Conservation (phyloP, 2,329 filamentous ascomycete species). For the Harringtonia lauricola region DNA sequence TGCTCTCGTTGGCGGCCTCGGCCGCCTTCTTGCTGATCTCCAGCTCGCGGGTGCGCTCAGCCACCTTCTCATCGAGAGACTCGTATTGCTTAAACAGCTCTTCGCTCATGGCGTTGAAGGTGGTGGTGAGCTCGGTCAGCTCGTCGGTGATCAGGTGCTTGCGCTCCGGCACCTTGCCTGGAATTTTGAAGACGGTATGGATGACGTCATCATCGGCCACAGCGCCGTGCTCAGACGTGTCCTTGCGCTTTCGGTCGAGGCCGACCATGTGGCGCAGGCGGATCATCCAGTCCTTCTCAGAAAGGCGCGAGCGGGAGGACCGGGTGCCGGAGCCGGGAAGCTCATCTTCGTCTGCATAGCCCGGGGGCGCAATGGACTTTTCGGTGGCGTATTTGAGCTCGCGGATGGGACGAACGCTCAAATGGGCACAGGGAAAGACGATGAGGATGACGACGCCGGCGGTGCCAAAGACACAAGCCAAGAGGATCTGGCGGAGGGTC, state of each 20-base stretch:
- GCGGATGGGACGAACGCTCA: conserved; percentile 70
- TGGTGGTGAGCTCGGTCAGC: conserved; percentile 68
- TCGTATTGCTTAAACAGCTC: conserved; percentile 81
- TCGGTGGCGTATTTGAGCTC: conserved; percentile 64
- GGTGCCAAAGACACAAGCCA: conserved; percentile 79
- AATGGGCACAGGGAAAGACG: conserved; percentile 69
- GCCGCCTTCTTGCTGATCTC: conserved; percentile 86
- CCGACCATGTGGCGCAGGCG: conserved; percentile 18
- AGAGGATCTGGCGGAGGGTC: conserved; percentile 65
- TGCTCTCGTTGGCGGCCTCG: conserved; percentile 92
- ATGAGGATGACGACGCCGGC: conserved; percentile 61
- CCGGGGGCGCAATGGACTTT: conserved; percentile 58
- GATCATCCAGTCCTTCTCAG: conserved; percentile 30
- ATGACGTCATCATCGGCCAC: conserved; percentile 25
- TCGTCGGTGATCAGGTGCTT: conserved; percentile 75
- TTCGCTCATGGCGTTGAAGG: conserved; percentile 91
- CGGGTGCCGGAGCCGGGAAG: conserved; percentile 27
- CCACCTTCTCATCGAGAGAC: conserved; percentile 73
- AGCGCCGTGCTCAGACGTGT: conserved; percentile 12
- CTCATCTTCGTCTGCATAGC: conserved; percentile 44
- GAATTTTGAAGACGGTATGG: conserved; percentile 66
- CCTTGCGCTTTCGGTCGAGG: conserved; percentile 16
- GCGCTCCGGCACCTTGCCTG: conserved; percentile 65
- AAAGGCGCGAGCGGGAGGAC: conserved; percentile 31
- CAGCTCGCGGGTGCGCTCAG: conserved; percentile 70